A percentile compares a stretch with the other conserved stretches of the same genome.
phyloP scores from a whole-genome alignment of 441 rosid species.

The Pelargonium cotyledonis region DNA sequence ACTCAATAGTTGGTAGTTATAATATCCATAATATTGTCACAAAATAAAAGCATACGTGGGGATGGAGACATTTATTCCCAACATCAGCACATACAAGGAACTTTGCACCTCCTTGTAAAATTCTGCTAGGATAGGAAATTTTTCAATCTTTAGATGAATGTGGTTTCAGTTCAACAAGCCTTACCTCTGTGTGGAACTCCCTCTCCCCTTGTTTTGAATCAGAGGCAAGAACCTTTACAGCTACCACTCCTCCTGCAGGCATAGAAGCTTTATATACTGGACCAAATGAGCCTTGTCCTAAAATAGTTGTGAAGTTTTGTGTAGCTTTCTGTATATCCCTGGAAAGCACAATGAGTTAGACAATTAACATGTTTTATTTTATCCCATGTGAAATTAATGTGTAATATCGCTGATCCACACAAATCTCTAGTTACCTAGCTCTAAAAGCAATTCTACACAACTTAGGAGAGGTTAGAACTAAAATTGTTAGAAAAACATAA shows the following conservation, averaged over 20 bases:
- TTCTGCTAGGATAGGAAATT: slow-evolving; percentile 4
- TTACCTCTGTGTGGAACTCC: slow-evolving; percentile 96
- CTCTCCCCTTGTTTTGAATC: slow-evolving; percentile 86
- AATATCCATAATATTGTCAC: not conserved
- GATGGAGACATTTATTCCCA: slow-evolving; percentile 2
- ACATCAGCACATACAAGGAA: not conserved
- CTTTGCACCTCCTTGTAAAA: not conserved
- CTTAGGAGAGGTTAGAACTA: no score
- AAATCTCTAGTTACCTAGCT: no score
- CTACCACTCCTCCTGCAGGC: slow-evolving; percentile 57
- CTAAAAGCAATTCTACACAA: no score
- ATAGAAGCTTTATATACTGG: slow-evolving; percentile 78
- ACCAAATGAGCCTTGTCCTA: slow-evolving; percentile 95
- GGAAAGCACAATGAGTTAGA: slow-evolving; percentile 23
- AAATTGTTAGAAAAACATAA: no score
- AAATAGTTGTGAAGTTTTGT: slow-evolving; percentile 66
- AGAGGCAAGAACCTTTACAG: slow-evolving; percentile 90
- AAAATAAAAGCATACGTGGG: not conserved
- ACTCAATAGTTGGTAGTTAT: not conserved
- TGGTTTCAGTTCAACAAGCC: slow-evolving; percentile 8
- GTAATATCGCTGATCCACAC: no score
- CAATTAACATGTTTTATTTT: not conserved
- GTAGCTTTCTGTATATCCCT: slow-evolving; percentile 98
- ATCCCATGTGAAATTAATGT: not conserved
- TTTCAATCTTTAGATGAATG: not conserved